These are phyloP conservation scores for Botrytis deweyae DNA, from an alignment of 2,329 filamentous ascomycete species.

Conservation along the genomic window DNA sequence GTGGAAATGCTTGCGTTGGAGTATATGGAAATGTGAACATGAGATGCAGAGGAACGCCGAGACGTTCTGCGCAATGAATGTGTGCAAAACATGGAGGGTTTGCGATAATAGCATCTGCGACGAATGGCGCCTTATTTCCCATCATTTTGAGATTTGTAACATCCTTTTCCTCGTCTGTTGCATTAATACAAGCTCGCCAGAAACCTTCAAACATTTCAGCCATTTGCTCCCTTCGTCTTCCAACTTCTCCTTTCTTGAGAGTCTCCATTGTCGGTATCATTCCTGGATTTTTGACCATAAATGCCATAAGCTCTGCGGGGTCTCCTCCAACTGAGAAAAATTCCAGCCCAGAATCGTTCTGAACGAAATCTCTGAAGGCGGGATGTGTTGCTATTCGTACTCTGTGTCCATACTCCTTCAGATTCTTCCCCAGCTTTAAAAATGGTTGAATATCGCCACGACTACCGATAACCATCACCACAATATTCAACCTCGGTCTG, in stretches of 20 bases:
- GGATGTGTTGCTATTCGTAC: constrained; percentile 79
- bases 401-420: constrained; percentile 72
- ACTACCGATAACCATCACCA: constrained; percentile 80
- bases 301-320: constrained; percentile 79
- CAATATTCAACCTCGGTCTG: constrained; percentile 60
- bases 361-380: constrained; percentile 72
- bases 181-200: constrained; percentile 75
- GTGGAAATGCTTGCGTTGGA: constrained; percentile 67
- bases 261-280: constrained; percentile 73
- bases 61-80: constrained; percentile 74
- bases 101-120: constrained; percentile 79
- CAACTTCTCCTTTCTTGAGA: constrained; percentile 71
- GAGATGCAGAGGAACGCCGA: constrained; percentile 75
- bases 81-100: constrained; percentile 80
- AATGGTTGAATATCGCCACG: constrained; percentile 82
- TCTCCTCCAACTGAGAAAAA: constrained; percentile 81
- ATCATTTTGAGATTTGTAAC: constrained; percentile 62
- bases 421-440: constrained; percentile 68
- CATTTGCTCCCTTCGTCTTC: constrained; percentile 66
- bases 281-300: constrained; percentile 79
- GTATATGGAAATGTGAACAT: constrained; percentile 90
- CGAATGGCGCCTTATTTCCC: constrained; percentile 59
- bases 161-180: constrained; percentile 67
- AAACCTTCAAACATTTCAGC: constrained; percentile 81
- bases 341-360: constrained; percentile 69